phyloP scores from a whole-genome alignment of 441 rosid genomes.

The Rhodomyrtus psidioides region DNA sequence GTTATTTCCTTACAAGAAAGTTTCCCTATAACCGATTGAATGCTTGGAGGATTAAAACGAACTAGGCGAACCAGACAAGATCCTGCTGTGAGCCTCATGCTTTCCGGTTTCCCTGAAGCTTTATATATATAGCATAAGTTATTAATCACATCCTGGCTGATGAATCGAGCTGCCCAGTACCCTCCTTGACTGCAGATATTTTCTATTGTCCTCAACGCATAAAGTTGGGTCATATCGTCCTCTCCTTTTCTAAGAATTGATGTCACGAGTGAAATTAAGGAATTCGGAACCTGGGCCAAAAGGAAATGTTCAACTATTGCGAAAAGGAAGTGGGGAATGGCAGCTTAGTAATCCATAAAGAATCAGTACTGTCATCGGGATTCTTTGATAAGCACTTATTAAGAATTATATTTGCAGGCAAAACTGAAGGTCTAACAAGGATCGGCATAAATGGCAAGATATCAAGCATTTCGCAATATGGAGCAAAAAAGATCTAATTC shows the following conservation, averaged over 20 bases:
- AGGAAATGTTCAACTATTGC: background rate
- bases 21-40: conserved; percentile 67
- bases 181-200: conserved; percentile 94
- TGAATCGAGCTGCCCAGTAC: conserved; percentile 79
- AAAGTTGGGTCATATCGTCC: conserved; percentile 93
- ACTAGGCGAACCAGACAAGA: conserved; percentile 95
- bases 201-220: conserved; percentile 89
- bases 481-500: background rate
- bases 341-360: background rate
- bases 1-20: conserved; percentile 73
- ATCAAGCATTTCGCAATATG: background rate
- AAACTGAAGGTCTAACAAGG: background rate
- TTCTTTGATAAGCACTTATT: background rate
- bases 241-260: conserved; percentile 92
- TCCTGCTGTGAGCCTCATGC: conserved; percentile 92
- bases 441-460: background rate
- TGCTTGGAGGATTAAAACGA: conserved; percentile 75
- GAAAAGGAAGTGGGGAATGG: background rate
- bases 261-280: conserved; percentile 82
- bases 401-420: background rate
- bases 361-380: background rate
- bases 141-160: conserved; percentile 79
- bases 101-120: conserved; percentile 89
- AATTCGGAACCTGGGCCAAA: conserved; percentile 72
- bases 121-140: conserved; percentile 83